Evolutionary conservation across 2,329 filamentous ascomycete genomes (phyloP).

Genomic region (Lachnellula hyalina): DNA sequence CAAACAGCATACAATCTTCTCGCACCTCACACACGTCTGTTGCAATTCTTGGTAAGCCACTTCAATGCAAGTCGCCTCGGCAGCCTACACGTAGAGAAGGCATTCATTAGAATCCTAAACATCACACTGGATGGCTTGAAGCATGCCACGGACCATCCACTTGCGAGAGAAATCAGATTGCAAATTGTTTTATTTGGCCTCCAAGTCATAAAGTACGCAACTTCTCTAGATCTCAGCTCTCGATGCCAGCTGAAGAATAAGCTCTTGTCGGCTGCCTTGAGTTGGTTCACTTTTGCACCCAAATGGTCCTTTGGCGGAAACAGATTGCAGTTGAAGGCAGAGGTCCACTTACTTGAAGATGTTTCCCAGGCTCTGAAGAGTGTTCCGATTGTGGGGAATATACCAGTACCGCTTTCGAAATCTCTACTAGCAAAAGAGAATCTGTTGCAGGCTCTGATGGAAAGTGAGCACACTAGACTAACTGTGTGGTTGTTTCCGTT

Average conservation of each 20-base stretch:
- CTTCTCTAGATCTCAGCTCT: conserved; percentile 55
- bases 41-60: conserved; percentile 90
- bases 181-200: conserved; percentile 80
- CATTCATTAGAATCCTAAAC: conserved; percentile 77
- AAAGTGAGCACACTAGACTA: conserved; percentile 78
- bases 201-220: conserved; percentile 68
- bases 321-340: conserved; percentile 85
- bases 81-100: conserved; percentile 71
- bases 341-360: conserved; percentile 75
- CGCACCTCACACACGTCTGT: conserved; percentile 75
- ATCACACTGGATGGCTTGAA: conserved; percentile 72
- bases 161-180: conserved; percentile 88
- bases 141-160: conserved; percentile 68
- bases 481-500: conserved; percentile 87
- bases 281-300: conserved; percentile 80
- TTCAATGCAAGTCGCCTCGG: conserved; percentile 90
- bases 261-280: conserved; percentile 76
- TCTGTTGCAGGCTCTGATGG: conserved; percentile 72
- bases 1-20: conserved; percentile 77
- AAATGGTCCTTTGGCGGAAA: conserved; percentile 97
- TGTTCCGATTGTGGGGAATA: conserved; percentile 53
- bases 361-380: conserved; percentile 62
- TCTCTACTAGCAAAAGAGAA: conserved; percentile 75
- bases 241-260: conserved; percentile 85
- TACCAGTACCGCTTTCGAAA: conserved; percentile 42